Percentiles rank a stretch among this genome's conserved stretches.
These are phyloP conservation scores for Penicillium sp. DNA, from an alignment of 2,329 filamentous ascomycete genomes.

Conservation along the genomic window DNA sequence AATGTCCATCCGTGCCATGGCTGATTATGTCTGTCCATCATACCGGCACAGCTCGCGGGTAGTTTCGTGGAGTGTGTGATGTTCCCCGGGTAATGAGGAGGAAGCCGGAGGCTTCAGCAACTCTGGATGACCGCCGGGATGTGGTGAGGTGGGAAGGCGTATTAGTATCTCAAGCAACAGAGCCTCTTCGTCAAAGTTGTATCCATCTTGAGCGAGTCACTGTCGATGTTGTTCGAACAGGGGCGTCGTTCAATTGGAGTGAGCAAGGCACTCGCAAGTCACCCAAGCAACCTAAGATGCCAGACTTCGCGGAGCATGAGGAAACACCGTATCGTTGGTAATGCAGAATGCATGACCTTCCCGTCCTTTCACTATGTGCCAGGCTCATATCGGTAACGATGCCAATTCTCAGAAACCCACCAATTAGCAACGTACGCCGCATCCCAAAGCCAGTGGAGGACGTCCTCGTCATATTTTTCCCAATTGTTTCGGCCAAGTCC, in stretches of 20 bases:
- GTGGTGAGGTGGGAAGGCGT: neutral
- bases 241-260: neutral
- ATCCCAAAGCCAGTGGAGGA: conserved; percentile 34
- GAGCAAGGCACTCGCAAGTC: too few species aligned
- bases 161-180: neutral
- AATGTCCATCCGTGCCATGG: neutral
- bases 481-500: conserved; percentile 31
- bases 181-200: neutral
- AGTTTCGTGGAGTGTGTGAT: neutral
- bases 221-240: neutral
- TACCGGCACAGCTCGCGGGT: neutral
- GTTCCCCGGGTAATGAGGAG: neutral
- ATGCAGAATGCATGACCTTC: neutral
- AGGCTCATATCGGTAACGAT: conserved; percentile 24
- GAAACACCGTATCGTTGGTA: neutral
- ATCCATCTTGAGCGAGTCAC: neutral
- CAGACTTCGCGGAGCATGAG: neutral
- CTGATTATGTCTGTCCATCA: neutral
- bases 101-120: neutral
- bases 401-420: conserved; percentile 42
- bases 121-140: neutral
- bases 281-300: neutral
- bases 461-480: conserved; percentile 29
- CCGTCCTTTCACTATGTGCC: neutral
- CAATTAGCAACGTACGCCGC: conserved; percentile 38